These are phyloP conservation scores for Epithemia pelagica DNA, from an alignment of 108 stramenopile species.

Conservation along the genomic window DNA sequence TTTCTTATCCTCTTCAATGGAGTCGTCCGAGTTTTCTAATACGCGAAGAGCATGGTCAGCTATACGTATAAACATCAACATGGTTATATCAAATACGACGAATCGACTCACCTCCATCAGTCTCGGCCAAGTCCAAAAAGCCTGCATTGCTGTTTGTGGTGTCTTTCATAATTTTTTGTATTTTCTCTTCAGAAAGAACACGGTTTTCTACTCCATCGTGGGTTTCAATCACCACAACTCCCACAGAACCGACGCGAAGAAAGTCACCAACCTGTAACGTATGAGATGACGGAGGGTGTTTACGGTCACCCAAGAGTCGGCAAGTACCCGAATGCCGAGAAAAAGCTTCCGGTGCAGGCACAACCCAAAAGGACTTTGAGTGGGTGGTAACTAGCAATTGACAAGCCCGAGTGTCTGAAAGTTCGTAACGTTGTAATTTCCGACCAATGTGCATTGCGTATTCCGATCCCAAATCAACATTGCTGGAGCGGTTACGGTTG, in stretches of 20 bases:
- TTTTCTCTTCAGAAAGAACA: slow-evolving; percentile 76
- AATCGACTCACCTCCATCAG: slow-evolving; percentile 76
- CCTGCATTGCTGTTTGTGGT: slow-evolving; percentile 67
- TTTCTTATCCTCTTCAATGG: slow-evolving; percentile 33
- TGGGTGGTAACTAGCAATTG: slow-evolving; percentile 87
- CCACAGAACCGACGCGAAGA: slow-evolving; percentile 91
- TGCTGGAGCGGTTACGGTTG: slow-evolving; percentile 50
- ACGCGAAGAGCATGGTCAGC: too few species aligned
- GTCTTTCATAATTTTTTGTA: slow-evolving; percentile 88
- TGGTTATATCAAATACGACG: too few species aligned
- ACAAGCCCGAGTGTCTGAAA: slow-evolving; percentile 82
- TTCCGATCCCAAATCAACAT: slow-evolving; percentile 60
- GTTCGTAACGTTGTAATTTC: slow-evolving; percentile 76
- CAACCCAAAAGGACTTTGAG: slow-evolving; percentile 82
- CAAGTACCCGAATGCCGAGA: slow-evolving; percentile 95
- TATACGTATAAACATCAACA: background rate
- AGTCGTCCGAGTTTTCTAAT: slow-evolving; percentile 81
- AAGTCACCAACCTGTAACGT: slow-evolving; percentile 85
- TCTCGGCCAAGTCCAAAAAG: slow-evolving; percentile 77
- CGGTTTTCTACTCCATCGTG: slow-evolving; percentile 80
- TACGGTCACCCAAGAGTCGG: slow-evolving; percentile 88
- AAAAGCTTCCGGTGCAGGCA: slow-evolving; percentile 96
- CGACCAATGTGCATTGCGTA: slow-evolving; percentile 75
- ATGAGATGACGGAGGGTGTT: slow-evolving; percentile 74
- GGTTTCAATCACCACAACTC: slow-evolving; percentile 94